These are phyloP conservation scores for Trichoderma koningiopsis DNA, from an alignment of 2,329 filamentous ascomycete species.

Conservation along the genomic window DNA sequence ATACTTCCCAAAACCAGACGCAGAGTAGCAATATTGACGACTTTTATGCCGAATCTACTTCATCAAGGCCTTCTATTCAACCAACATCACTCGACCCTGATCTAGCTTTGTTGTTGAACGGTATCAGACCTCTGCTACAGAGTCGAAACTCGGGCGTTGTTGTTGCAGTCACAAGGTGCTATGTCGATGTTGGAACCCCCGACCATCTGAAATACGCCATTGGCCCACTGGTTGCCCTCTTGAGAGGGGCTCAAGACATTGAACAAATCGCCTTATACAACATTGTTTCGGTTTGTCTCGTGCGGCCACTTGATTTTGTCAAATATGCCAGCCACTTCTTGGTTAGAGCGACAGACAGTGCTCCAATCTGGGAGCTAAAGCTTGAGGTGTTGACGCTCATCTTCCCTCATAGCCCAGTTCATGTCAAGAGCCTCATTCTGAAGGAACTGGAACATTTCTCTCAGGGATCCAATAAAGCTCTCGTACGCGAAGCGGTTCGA, in stretches of 20 bases:
- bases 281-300: conserved; percentile 87
- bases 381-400: conserved; percentile 88
- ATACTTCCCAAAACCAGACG: background rate
- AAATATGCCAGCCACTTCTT: conserved; percentile 89
- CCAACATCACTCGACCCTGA: conserved; percentile 72
- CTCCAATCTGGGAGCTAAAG: conserved; percentile 86
- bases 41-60: conserved; percentile 74
- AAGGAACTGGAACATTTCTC: conserved; percentile 95
- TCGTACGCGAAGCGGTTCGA: conserved; percentile 86
- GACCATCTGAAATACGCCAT: conserved; percentile 75
- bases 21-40: conserved; percentile 54
- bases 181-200: conserved; percentile 78
- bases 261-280: conserved; percentile 91
- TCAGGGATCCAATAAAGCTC: conserved; percentile 67
- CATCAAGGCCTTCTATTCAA: conserved; percentile 46
- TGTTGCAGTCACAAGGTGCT: conserved; percentile 81
- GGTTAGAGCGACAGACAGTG: conserved; percentile 75
- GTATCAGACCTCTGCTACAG: conserved; percentile 81
- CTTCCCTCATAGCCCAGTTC: conserved; percentile 77
- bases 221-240: conserved; percentile 81
- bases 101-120: conserved; percentile 76
- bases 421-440: conserved; percentile 82
- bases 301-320: conserved; percentile 77
- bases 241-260: conserved; percentile 83
- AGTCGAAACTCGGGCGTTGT: conserved; percentile 94